Evolutionary conservation across 2,329 filamentous ascomycete species (phyloP).

Genomic region (Tolypocladium paradoxum): DNA sequence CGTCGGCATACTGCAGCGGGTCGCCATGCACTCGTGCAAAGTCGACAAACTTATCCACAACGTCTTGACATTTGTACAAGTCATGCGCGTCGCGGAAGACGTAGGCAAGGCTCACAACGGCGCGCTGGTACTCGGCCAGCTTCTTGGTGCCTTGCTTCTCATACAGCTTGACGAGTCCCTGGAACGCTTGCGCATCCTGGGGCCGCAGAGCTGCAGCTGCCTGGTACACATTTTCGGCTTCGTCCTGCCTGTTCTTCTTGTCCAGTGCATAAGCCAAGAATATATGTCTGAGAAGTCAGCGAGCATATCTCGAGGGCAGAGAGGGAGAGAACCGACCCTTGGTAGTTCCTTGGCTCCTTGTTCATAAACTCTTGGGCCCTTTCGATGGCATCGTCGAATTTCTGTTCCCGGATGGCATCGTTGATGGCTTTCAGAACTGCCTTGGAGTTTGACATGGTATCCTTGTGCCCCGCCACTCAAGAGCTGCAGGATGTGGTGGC

Average conservation of each 20-base stretch:
- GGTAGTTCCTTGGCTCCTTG: slow-evolving; percentile 69
- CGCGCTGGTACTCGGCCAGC: slow-evolving; percentile 63
- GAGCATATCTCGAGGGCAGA: background rate
- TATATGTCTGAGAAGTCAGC: slow-evolving; percentile 46
- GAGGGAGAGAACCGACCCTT: slow-evolving; percentile 47
- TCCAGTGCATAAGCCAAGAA: slow-evolving; percentile 80
- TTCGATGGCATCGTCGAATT: slow-evolving; percentile 65
- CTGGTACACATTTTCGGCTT: slow-evolving; percentile 67
- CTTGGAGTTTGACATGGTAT: slow-evolving; percentile 48
- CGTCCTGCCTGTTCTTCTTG: slow-evolving; percentile 58
- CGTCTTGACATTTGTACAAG: slow-evolving; percentile 51
- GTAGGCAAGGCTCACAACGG: slow-evolving; percentile 61
- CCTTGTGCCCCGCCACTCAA: background rate
- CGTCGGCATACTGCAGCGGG: slow-evolving; percentile 61
- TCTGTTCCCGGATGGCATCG: slow-evolving; percentile 63
- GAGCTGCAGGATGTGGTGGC: background rate
- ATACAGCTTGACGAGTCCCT: slow-evolving; percentile 77
- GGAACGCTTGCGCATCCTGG: slow-evolving; percentile 76
- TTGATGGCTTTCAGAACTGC: slow-evolving; percentile 72
- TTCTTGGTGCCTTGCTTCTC: slow-evolving; percentile 63
- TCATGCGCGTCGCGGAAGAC: slow-evolving; percentile 60
- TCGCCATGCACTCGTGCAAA: slow-evolving; percentile 66
- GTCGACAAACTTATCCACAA: slow-evolving; percentile 69
- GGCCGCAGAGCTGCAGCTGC: slow-evolving; percentile 62
- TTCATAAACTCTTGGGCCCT: slow-evolving; percentile 60